Conservation (phyloP, 1,284 basidiomycete genomes). For the Heimioporus retisporus region DNA sequence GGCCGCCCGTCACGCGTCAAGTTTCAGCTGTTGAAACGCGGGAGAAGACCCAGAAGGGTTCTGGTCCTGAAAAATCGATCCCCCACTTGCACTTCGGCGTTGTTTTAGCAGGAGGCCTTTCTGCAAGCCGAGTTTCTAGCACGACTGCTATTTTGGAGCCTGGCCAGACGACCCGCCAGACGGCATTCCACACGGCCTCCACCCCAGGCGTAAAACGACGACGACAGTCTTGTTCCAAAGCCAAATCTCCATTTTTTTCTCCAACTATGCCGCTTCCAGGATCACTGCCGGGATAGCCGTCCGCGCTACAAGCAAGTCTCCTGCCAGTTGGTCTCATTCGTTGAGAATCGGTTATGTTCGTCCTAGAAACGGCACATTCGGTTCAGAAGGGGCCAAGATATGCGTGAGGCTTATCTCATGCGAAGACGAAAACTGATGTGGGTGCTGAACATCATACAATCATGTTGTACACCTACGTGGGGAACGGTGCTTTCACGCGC, state of each 20-base stretch:
- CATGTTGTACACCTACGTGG: slow-evolving; percentile 69
- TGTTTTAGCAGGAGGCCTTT: slow-evolving; percentile 62
- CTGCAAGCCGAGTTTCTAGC: slow-evolving; percentile 68
- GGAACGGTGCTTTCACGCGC: slow-evolving; percentile 78
- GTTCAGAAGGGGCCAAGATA: slow-evolving; percentile 77
- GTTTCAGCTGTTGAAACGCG: slow-evolving; percentile 67
- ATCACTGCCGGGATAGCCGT: slow-evolving; percentile 64
- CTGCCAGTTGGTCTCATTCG: slow-evolving; percentile 42
- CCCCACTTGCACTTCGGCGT: slow-evolving; percentile 60
- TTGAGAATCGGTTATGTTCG: slow-evolving; percentile 77
- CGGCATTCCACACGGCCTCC: no score
- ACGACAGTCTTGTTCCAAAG: slow-evolving; percentile 56
- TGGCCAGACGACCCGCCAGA: slow-evolving; percentile 56
- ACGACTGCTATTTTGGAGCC: slow-evolving; percentile 58
- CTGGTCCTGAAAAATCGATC: slow-evolving; percentile 73
- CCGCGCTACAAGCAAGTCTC: slow-evolving; percentile 59
- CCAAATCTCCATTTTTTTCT: slow-evolving; percentile 68
- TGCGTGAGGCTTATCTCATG: slow-evolving; percentile 66
- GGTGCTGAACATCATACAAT: slow-evolving; percentile 66
- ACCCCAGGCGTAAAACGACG: slow-evolving; percentile 65
- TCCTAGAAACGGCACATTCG: slow-evolving; percentile 81
- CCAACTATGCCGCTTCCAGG: slow-evolving; percentile 77
- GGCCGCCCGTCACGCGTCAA: no score
- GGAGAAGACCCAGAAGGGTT: slow-evolving; percentile 73
- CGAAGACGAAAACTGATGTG: slow-evolving; percentile 68